Conservation (phyloP, 495 filamentous ascomycete genomes). For the Aspergillus egyptiacus region DNA sequence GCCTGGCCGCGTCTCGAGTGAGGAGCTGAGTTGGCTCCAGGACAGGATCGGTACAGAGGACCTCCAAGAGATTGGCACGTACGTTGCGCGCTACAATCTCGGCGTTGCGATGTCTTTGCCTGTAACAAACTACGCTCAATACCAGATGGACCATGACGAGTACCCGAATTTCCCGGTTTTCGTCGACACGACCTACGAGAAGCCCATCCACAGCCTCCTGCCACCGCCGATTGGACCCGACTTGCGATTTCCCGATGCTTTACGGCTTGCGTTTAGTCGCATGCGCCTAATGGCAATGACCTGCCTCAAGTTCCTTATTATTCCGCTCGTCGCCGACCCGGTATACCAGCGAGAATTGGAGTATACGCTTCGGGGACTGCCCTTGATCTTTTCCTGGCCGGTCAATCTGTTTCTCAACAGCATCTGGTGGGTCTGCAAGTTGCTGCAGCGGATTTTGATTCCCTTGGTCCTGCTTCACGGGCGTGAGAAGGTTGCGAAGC, state of each 20-base stretch:
- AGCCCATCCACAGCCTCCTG: slow-evolving; percentile 19
- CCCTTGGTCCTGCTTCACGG: slow-evolving; percentile 43
- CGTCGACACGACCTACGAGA: slow-evolving; percentile 11
- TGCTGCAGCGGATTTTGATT: slow-evolving; percentile 30
- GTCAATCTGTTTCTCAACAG: slow-evolving; percentile 33
- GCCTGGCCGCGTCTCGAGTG: slow-evolving; percentile 19
- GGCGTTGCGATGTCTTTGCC: slow-evolving; percentile 24
- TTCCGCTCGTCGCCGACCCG: slow-evolving; percentile 50
- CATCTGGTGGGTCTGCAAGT: slow-evolving; percentile 44
- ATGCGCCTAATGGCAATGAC: not conserved
- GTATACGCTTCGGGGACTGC: slow-evolving; percentile 32
- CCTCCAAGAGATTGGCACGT: slow-evolving; percentile 22
- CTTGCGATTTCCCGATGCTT: slow-evolving; percentile 2
- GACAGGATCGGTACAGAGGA: slow-evolving; percentile 26
- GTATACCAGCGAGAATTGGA: slow-evolving; percentile 54
- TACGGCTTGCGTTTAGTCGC: slow-evolving; percentile 4
- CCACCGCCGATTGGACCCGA: slow-evolving; percentile 14
- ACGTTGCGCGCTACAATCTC: slow-evolving; percentile 37
- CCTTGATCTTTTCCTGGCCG: slow-evolving; percentile 30
- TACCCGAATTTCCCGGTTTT: slow-evolving; percentile 10
- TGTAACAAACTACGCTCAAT: slow-evolving; percentile 19
- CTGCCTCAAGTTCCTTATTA: slow-evolving; percentile 47
- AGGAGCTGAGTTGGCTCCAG: slow-evolving; percentile 28
- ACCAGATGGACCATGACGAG: slow-evolving; percentile 17
- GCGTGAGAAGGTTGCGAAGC: slow-evolving; percentile 33